Base-by-base conservation (phyloP, 202 grass and related monocot genomes). In the Carex arenaria region DNA sequence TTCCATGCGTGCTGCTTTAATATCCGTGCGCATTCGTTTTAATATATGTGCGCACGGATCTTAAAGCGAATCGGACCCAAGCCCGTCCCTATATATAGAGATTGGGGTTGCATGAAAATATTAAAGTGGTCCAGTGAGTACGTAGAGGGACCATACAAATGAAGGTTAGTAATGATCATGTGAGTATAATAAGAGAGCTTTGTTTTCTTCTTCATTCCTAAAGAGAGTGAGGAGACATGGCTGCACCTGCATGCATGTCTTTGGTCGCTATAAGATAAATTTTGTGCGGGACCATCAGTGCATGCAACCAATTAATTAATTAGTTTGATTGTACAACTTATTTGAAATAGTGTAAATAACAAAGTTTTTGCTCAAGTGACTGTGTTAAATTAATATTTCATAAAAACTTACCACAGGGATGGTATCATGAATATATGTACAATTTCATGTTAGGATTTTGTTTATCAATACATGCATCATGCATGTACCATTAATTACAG, bases 161-260 rank as follows among this genome's bases (percentile, higher is more conserved):
- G 45, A 36, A 67, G 61, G 72, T 59, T 32, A 79, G 73, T 67
- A 74, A 81, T 51, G 12, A 45, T 81, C 84, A 81, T 86, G 84
- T 86, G 84, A 80, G 20, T 57, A 56, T 77, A 72, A 60, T 64
- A 34, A 81, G 65, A 72, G 70, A 36, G 59, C 18, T 19, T 84
- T 68, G 23, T 57, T 79, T 85, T 85, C n/a, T 47, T 72, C 17
- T 31, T 75, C 68, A 59, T 12, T 63, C 10, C 20, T 15, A 72
- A 4, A 86, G 23, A 34, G 34, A 63, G 76, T 14, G 26, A 61
- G 79, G 26, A 64, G 57, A 72, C 17, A 64, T 42, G 32, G 36
- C 63, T 4, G 38, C 38, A 40, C 7, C 63, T 4, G 38, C 38
- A 40, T 40, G 85, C 71, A 78, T 68, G 66, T 76, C 56, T 80